Evolutionary conservation across 2,329 filamentous ascomycete species (phyloP), one percentile per base, ranked within the genome.

Genomic region (Epicoccum sorghinum): DNA sequence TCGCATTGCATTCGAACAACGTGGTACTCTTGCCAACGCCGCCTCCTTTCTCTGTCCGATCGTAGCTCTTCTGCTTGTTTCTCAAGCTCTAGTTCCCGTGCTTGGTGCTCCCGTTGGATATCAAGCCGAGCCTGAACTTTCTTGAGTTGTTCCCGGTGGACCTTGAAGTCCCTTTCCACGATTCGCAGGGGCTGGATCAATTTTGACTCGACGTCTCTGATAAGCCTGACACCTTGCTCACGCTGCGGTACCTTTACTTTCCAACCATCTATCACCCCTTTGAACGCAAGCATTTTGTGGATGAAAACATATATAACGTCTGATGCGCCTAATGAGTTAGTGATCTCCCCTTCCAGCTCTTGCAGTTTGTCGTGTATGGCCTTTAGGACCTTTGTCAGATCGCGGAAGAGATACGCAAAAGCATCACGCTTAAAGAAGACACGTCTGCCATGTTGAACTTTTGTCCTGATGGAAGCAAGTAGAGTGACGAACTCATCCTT

Each of bases 21-120:
- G 41, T 75, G 70, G 0, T 74, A 59, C 35, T 64, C 41, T 10
- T 68, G 64, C 72, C 72, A 74, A n/a, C 52, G 61, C n/a, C 51
- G 52, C 55, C 55, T 57, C 27, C 62, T 57, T 23, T 57, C 35
- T 4, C 35, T 48, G 12, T 27, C 44, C 1, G 51, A 23, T 24
- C 29, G 32, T 33, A 48, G n/a, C 10, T 38, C 25, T 9, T 59
- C 46, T 12, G 47, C 25, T 30, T 18, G 38, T 8, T 18, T 50
- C 42, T 53, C 37, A 14, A 25, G 12, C 35, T 59, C 35, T 22
- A 56, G 53, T 2, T 43, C 51, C 1, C 37, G 12, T 22, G 53
- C 53, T 32, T 64, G 55, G 14, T 57, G 41, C 24, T 46, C 48
- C 9, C 49, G 56, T 27, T 55, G 35, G 9, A 58, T 12, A 8